Evolutionary conservation across 306 rosid genomes (phyloP).

Genomic region (Vigna radiata): DNA sequence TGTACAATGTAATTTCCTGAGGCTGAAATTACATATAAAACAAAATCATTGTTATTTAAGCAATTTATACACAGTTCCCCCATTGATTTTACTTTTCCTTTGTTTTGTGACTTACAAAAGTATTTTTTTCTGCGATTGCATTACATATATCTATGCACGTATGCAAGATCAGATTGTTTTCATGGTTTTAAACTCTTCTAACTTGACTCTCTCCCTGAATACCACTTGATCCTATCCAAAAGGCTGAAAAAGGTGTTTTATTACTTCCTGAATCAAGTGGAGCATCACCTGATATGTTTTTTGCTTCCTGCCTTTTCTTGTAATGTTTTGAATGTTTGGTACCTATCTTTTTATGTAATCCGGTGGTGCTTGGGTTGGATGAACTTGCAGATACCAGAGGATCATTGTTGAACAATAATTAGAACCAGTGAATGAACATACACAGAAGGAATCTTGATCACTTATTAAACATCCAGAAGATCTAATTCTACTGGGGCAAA

Average conservation of each 20-base stretch:
- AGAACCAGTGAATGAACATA: background rate
- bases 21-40: conserved; percentile 34
- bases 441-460: background rate
- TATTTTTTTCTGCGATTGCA: background rate
- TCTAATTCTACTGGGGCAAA: conserved; percentile 1
- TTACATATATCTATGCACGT: background rate
- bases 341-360: background rate
- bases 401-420: conserved; percentile 1
- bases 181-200: conserved; percentile 6
- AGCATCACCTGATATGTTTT: background rate
- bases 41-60: background rate
- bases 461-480: background rate
- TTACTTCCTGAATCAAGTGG: background rate
- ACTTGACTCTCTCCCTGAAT: background rate
- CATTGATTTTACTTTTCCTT: background rate
- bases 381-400: conserved; percentile 10
- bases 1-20: background rate
- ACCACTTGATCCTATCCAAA: too few species aligned
- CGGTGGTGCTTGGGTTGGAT: background rate
- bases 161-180: background rate
- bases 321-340: conserved; percentile 20
- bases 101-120: conserved; percentile 1
- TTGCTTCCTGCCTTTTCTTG: conserved; percentile 3
- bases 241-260: too few species aligned
- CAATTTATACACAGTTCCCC: background rate